These are phyloP conservation scores for Nepenthes mirabilis DNA, from an alignment of 148 eudicot genomes.

Conservation along the genomic window DNA sequence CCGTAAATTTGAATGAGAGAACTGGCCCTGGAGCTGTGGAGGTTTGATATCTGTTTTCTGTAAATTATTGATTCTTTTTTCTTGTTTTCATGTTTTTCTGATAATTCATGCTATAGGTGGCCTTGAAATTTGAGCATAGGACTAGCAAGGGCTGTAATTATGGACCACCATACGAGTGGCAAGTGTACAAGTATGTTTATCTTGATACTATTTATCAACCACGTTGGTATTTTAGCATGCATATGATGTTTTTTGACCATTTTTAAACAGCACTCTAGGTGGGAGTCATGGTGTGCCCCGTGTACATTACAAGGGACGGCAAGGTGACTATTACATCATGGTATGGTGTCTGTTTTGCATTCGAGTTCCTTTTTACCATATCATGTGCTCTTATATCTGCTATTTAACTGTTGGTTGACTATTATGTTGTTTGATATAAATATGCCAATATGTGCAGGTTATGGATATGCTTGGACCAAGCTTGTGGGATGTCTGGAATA, in stretches of 20 bases:
- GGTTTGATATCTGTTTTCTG: conserved; percentile 17
- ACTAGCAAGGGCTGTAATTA: conserved; percentile 70
- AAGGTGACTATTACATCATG: conserved; percentile 66
- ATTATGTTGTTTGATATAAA: neutral
- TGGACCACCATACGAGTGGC: conserved; percentile 81
- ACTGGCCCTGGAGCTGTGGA: conserved; percentile 44
- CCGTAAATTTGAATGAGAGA: conserved; percentile 27
- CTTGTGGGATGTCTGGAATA: conserved; percentile 87
- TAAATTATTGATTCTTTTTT: neutral
- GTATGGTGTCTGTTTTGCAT: conserved; percentile 14
- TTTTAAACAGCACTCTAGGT: conserved; percentile 37
- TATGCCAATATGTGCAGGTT: conserved; percentile 31
- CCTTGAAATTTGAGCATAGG: conserved; percentile 71
- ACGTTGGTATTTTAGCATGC: neutral
- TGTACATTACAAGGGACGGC: conserved; percentile 65
- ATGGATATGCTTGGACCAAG: conserved; percentile 88
- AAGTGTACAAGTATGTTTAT: conserved; percentile 62
- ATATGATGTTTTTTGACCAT: neutral
- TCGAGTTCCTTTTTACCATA: neutral
- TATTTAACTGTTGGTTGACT: too few species aligned
- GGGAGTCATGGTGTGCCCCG: conserved; percentile 80
- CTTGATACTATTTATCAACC: neutral
- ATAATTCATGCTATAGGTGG: conserved; percentile 31
- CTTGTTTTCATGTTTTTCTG: neutral
- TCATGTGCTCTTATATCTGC: too few species aligned